Evolutionary conservation across 2,329 filamentous ascomycete species (phyloP).

Genomic region (Aspergillus sp.): DNA sequence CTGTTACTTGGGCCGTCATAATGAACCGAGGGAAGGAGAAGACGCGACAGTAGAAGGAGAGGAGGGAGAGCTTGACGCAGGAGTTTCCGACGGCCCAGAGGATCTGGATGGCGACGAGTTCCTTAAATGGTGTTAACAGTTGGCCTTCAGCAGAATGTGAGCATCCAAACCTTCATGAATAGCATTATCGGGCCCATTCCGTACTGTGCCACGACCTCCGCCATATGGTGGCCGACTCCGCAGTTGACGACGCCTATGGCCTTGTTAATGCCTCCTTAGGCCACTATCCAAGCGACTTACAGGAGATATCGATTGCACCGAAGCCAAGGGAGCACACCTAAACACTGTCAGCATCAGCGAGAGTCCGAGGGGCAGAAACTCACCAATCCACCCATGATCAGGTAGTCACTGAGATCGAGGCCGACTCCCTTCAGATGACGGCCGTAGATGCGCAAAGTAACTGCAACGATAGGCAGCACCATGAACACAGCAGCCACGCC

Average conservation of each 20-base stretch:
- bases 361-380: not conserved
- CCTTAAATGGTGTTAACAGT: not conserved
- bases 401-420: not conserved
- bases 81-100: not conserved
- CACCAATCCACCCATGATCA: not conserved
- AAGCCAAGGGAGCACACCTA: not conserved
- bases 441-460: not conserved
- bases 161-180: not conserved
- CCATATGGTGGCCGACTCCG: not conserved
- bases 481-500: not conserved
- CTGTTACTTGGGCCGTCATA: not conserved
- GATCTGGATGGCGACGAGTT: not conserved
- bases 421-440: not conserved
- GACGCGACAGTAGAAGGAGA: constrained; percentile 1
- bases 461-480: not conserved
- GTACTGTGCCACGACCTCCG: not conserved
- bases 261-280: not conserved
- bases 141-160: too few relatives aligned
- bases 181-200: not conserved
- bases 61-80: not conserved
- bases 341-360: not conserved
- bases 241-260: not conserved
- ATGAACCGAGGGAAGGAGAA: not conserved
- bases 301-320: not conserved
- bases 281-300: not conserved